Evolutionary conservation across 148 eudicot species (phyloP).

Genomic region (Amaranthus hypochondriacus): DNA sequence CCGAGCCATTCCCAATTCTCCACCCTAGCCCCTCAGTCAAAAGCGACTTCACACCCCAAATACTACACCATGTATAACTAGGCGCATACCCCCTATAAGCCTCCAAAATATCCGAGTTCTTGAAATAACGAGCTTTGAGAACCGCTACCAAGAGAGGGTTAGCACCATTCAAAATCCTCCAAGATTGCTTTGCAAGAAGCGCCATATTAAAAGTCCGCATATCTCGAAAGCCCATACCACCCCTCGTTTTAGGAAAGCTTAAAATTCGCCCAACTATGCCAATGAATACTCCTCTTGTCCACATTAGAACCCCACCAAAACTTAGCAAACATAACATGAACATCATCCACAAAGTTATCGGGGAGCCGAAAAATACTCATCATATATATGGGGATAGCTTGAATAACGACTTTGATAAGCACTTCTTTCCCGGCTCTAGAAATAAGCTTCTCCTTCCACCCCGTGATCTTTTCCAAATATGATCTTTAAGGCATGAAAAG

Average conservation of each 20-base stretch:
- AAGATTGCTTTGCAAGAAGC: not conserved
- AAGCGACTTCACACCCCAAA: not conserved
- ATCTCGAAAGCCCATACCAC: slow-evolving; percentile 7
- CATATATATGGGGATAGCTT: too few species aligned
- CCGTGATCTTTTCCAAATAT: not conserved
- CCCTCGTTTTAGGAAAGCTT: not conserved
- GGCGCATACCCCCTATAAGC: not conserved
- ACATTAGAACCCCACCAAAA: too few species aligned
- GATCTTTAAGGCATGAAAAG: not conserved
- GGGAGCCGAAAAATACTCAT: too few species aligned
- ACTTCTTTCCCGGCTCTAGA: not conserved
- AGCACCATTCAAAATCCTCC: not conserved
- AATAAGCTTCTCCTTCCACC: not conserved
- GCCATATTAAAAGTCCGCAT: not conserved
- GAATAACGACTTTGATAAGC: not conserved
- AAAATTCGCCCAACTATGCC: too few species aligned
- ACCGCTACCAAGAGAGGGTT: not conserved
- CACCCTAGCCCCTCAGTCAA: not conserved
- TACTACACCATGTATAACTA: not conserved
- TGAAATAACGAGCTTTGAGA: not conserved
- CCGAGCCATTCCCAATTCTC: not conserved
- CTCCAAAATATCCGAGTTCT: not conserved
- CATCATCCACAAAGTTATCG: too few species aligned
- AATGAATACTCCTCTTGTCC: not conserved
- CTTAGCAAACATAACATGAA: too few species aligned